Evolutionary conservation across 2,329 filamentous ascomycete genomes (phyloP).

Genomic region (Stenocarpella maydis): DNA sequence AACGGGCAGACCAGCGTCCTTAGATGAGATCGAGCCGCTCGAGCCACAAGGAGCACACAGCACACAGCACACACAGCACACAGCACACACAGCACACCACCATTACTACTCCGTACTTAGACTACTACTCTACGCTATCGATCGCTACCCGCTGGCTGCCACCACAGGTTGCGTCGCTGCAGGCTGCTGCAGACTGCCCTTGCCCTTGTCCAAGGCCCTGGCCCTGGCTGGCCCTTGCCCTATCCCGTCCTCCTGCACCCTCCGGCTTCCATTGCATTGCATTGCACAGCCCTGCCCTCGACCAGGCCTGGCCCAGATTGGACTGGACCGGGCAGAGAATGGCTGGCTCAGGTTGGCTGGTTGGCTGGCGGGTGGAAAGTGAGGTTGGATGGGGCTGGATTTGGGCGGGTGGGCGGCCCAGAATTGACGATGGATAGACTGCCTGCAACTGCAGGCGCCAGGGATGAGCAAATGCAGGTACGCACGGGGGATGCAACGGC

Average conservation of each 20-base stretch:
- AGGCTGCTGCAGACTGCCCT: neutral
- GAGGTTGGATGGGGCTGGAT: neutral
- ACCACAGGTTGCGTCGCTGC: too few relatives aligned
- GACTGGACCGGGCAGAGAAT: neutral
- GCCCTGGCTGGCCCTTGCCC: too few relatives aligned
- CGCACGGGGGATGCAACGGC: slow-evolving; percentile 35
- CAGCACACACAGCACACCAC: neutral
- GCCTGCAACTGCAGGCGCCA: slow-evolving; percentile 28
- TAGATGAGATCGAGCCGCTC: slow-evolving; percentile 35
- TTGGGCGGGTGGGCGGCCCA: neutral
- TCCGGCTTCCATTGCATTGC: neutral
- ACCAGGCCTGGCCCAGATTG: slow-evolving; percentile 1
- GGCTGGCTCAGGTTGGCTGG: neutral
- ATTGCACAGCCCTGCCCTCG: neutral
- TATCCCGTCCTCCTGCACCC: too few relatives aligned
- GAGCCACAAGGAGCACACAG: slow-evolving; percentile 32
- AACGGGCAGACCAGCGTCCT: slow-evolving; percentile 30
- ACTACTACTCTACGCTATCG: neutral
- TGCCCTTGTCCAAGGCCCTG: too few relatives aligned
- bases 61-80: slow-evolving; percentile 9
- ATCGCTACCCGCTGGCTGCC: slow-evolving; percentile 5
- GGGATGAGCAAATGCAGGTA: slow-evolving; percentile 34
- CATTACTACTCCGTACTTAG: neutral
- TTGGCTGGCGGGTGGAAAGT: neutral
- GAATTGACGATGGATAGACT: neutral